These are phyloP conservation scores for Kwoniella shivajii DNA, from an alignment of 1,284 basidiomycete species.

Conservation along the genomic window DNA sequence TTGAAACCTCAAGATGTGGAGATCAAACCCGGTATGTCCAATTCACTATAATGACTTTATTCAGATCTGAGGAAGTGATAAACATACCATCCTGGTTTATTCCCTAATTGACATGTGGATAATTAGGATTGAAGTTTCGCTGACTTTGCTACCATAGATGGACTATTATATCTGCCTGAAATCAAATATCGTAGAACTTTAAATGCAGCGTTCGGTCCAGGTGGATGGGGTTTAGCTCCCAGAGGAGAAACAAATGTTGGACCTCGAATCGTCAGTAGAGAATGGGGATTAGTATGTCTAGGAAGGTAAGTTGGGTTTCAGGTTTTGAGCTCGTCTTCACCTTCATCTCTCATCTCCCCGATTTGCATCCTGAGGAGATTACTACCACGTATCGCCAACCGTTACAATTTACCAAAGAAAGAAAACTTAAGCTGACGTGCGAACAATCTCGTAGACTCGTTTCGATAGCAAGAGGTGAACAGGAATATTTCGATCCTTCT, in stretches of 20 bases:
- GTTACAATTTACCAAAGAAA: no score
- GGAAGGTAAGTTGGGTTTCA: constrained; percentile 67
- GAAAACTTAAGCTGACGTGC: no score
- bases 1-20: constrained; percentile 80
- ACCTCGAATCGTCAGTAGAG: constrained; percentile 83
- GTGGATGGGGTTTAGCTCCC: constrained; percentile 95
- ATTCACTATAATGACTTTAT: neutral
- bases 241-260: constrained; percentile 89
- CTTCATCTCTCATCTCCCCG: constrained; percentile 3
- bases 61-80: neutral
- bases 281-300: constrained; percentile 92
- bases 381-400: no score
- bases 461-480: constrained; percentile 89
- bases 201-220: constrained; percentile 93
- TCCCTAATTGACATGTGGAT: no score
- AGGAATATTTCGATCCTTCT: constrained; percentile 91
- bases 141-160: constrained; percentile 62
- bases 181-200: constrained; percentile 96
- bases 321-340: neutral
- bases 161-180: constrained; percentile 92
- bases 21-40: constrained; percentile 81
- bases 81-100: no score
- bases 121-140: neutral
- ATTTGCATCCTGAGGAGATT: no score
- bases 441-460: constrained; percentile 74